Evolutionary conservation across 2,329 filamentous ascomycete species (phyloP).

Genomic region (Trichophyton benhamiae): DNA sequence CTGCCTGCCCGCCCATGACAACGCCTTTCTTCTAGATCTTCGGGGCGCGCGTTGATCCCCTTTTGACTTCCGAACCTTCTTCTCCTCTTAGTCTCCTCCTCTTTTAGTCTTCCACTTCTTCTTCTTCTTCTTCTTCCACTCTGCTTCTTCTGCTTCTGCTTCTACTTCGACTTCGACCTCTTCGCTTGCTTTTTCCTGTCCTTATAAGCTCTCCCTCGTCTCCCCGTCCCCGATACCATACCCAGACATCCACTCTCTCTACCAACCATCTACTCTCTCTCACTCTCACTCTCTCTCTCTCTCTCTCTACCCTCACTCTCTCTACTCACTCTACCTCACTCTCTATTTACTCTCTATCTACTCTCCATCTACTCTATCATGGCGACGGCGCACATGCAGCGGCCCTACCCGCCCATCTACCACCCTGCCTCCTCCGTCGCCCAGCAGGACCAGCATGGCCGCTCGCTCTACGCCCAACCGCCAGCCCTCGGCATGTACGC

Average conservation of each 20-base stretch:
- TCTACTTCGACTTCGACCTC: no score
- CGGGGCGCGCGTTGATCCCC: conserved; percentile 14
- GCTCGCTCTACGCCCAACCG: conserved; percentile 72
- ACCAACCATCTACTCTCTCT: no score
- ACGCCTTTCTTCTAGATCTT: conserved; percentile 13
- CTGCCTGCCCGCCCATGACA: conserved; percentile 6
- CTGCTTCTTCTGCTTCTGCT: no score
- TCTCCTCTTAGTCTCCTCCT: conserved; percentile 7
- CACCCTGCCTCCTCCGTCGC: conserved; percentile 85
- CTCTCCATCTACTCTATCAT: conserved; percentile 33
- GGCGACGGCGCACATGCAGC: conserved; percentile 52
- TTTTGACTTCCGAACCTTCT: conserved; percentile 9
- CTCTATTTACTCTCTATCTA: background rate
- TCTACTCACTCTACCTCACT: background rate
- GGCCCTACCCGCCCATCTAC: conserved; percentile 80
- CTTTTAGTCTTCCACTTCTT: no score
- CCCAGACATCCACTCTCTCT: background rate
- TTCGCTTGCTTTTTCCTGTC: background rate
- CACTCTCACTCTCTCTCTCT: no score
- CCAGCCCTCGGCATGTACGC: conserved; percentile 75
- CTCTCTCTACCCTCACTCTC: no score
- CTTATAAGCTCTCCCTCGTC: background rate
- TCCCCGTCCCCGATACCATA: background rate
- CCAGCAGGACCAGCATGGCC: conserved; percentile 73
- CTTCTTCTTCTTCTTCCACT: no score